Conservation (phyloP, 352 stramenopile genomes). For the Pythium graminicola region DNA sequence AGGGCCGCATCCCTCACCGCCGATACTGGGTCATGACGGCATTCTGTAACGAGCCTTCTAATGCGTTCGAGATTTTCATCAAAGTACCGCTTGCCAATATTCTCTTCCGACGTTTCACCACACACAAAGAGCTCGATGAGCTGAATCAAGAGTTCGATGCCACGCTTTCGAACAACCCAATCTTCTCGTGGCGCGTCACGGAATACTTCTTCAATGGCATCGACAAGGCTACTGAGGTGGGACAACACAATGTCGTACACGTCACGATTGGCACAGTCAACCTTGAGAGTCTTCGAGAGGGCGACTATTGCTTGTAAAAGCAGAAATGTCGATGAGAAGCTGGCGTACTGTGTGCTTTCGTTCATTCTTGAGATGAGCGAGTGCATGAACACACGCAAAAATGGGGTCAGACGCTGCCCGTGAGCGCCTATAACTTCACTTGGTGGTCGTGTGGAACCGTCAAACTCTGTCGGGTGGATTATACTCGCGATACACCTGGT, state of each 20-base stretch:
- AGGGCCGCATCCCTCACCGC: conserved; percentile 46
- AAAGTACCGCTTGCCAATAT: conserved; percentile 5
- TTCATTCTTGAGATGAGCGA: conserved; percentile 39
- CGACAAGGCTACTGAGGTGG: conserved; percentile 36
- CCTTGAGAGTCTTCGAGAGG: conserved; percentile 28
- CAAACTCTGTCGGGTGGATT: conserved; percentile 45
- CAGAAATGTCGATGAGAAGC: conserved; percentile 44
- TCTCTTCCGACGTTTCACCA: conserved; percentile 22
- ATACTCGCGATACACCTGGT: conserved; percentile 43
- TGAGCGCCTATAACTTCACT: conserved; percentile 26
- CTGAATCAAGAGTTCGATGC: conserved; percentile 41
- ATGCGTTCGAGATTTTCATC: conserved; percentile 30
- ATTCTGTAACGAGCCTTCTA: conserved; percentile 33
- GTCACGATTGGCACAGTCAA: conserved; percentile 18
- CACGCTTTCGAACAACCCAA: conserved; percentile 50
- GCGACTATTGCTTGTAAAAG: conserved; percentile 33
- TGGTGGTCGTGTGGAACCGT: conserved; percentile 35
- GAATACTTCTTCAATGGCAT: conserved; percentile 55
- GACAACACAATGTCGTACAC: conserved; percentile 33
- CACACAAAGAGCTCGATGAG: conserved; percentile 40
- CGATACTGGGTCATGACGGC: conserved; percentile 46
- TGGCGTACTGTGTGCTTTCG: conserved; percentile 34
- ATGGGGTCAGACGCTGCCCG: conserved; percentile 27
- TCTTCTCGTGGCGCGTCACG: conserved; percentile 40
- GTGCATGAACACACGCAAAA: conserved; percentile 33